Evolutionary conservation across 2,329 filamentous ascomycete genomes (phyloP).

Genomic region (Colletotrichum agaves): DNA sequence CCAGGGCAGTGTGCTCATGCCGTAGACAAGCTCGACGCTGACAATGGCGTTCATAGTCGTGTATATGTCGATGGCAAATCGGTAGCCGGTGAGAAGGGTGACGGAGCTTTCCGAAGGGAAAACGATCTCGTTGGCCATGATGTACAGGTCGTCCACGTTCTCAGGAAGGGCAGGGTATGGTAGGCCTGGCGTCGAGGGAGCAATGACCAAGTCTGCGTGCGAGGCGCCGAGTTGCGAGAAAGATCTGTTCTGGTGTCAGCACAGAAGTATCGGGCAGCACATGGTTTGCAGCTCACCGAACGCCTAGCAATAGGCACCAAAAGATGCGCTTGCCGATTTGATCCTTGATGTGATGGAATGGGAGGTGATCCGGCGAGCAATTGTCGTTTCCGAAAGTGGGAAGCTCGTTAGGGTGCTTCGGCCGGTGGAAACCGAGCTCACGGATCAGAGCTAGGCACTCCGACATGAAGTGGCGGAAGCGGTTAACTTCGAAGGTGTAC

Average conservation of each 20-base stretch:
- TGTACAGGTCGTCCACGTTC: slow-evolving; percentile 86
- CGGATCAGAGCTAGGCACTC: slow-evolving; percentile 77
- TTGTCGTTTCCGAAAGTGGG: slow-evolving; percentile 54
- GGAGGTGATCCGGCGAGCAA: slow-evolving; percentile 52
- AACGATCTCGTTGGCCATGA: slow-evolving; percentile 76
- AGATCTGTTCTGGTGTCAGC: slow-evolving; percentile 60
- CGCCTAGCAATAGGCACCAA: slow-evolving; percentile 82
- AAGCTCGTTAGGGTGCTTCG: slow-evolving; percentile 55
- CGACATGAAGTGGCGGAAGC: slow-evolving; percentile 77
- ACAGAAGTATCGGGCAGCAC: slow-evolving; percentile 1
- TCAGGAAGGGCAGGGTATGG: slow-evolving; percentile 83
- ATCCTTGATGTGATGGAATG: slow-evolving; percentile 76
- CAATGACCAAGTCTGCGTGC: slow-evolving; percentile 77
- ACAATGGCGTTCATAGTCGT: slow-evolving; percentile 82
- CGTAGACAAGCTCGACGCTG: slow-evolving; percentile 85
- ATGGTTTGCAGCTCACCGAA: slow-evolving; percentile 61
- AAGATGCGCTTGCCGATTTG: slow-evolving; percentile 84
- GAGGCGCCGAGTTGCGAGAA: slow-evolving; percentile 81
- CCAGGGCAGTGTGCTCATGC: slow-evolving; percentile 81
- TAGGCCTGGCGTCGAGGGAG: slow-evolving; percentile 78
- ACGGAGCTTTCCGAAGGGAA: slow-evolving; percentile 75
- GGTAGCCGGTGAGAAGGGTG: slow-evolving; percentile 82
- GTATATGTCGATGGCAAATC: slow-evolving; percentile 81
- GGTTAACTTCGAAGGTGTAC: slow-evolving; percentile 75
- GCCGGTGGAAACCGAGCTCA: slow-evolving; percentile 72